Percentiles rank a stretch among this genome's conserved stretches.
Evolutionary conservation across 768 basidiomycete genomes (phyloP).

Genomic region (Punctularia strigosozonata): DNA sequence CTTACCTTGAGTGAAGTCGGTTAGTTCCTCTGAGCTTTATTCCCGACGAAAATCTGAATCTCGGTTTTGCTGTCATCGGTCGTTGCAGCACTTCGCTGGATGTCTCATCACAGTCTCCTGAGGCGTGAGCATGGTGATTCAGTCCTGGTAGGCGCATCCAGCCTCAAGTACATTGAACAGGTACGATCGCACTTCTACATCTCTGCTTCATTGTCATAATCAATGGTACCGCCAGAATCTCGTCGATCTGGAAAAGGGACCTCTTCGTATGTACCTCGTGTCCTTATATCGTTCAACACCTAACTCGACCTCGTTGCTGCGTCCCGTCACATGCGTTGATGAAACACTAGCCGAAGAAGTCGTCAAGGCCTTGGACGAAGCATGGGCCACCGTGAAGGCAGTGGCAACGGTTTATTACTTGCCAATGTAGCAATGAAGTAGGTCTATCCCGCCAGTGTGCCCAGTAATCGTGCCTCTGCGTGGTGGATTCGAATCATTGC

Average conservation of each 20-base stretch:
- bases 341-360: conserved; percentile 43
- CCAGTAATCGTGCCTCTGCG: too few relatives aligned
- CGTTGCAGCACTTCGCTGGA: conserved; percentile 36
- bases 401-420: conserved; percentile 20
- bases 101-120: conserved; percentile 33
- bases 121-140: conserved; percentile 35
- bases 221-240: conserved; percentile 24
- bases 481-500: too few relatives aligned
- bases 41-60: too few relatives aligned
- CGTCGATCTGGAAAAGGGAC: conserved; percentile 42
- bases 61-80: conserved; percentile 2
- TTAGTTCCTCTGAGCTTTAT: too few relatives aligned
- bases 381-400: conserved; percentile 33
- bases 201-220: not conserved
- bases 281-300: not conserved
- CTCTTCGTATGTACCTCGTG: conserved; percentile 27
- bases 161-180: conserved; percentile 41
- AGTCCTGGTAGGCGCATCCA: conserved; percentile 52
- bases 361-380: conserved; percentile 34
- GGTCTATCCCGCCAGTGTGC: too few relatives aligned
- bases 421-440: too few relatives aligned
- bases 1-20: conserved; percentile 28
- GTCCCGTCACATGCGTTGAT: not conserved
- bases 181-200: conserved; percentile 10
- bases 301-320: not conserved